A percentile compares a stretch with the other conserved stretches of the same genome.
Evolutionary conservation across 2,329 filamentous ascomycete species (phyloP).

Genomic region (Botrytis byssoidea): DNA sequence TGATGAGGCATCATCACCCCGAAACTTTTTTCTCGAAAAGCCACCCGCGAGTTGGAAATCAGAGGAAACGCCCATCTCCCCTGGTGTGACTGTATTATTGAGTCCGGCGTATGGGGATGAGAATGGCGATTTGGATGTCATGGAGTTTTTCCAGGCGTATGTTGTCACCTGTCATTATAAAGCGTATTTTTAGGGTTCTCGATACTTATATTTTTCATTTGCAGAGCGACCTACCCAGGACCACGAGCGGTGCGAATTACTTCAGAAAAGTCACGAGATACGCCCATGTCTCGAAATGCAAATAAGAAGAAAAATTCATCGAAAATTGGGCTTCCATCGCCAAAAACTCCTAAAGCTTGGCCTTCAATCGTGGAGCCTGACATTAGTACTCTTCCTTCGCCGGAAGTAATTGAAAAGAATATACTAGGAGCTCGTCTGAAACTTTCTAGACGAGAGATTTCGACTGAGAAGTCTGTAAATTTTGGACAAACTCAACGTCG

Average conservation of each 20-base stretch:
- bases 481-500: too few species aligned
- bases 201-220: not conserved
- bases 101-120: slow-evolving; percentile 9
- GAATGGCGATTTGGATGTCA: slow-evolving; percentile 13
- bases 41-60: not conserved
- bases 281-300: not conserved
- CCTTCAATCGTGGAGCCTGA: slow-evolving; percentile 11
- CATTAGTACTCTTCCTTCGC: slow-evolving; percentile 12
- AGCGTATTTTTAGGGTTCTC: not conserved
- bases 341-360: slow-evolving; percentile 18
- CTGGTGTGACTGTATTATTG: slow-evolving; percentile 14
- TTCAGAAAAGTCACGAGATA: not conserved
- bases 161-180: not conserved
- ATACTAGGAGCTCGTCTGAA: not conserved
- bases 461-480: not conserved
- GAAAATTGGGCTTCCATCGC: slow-evolving; percentile 12
- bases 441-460: not conserved
- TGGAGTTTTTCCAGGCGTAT: slow-evolving; percentile 22
- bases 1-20: not conserved
- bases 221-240: slow-evolving; percentile 13
- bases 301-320: not conserved
- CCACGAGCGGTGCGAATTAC: slow-evolving; percentile 1
- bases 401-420: not conserved
- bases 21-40: slow-evolving; percentile 14
- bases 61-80: slow-evolving; percentile 6